Evolutionary conservation across 768 basidiomycete genomes (phyloP).

Genomic region (Kwoniella sp.): DNA sequence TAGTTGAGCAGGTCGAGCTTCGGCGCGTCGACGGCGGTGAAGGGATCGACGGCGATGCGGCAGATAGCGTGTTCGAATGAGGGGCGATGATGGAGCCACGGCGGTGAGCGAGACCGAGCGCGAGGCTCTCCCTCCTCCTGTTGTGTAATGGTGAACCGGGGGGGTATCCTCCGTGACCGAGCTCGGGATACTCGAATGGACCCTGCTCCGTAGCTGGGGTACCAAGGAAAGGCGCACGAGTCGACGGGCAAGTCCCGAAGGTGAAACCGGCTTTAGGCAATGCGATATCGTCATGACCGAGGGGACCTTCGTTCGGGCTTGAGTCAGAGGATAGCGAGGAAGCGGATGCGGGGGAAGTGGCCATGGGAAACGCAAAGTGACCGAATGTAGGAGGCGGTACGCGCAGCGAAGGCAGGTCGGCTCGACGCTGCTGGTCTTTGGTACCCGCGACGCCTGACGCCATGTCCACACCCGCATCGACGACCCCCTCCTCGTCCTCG

Average conservation of each 20-base stretch:
- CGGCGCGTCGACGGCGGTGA: slow-evolving; percentile 23
- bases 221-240: slow-evolving; percentile 18
- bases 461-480: not conserved
- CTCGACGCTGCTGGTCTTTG: not conserved
- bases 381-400: slow-evolving; percentile 4
- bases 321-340: slow-evolving; percentile 3
- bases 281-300: slow-evolving; percentile 5
- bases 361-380: slow-evolving; percentile 1
- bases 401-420: not conserved
- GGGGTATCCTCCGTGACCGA: too few species aligned
- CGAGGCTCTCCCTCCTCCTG: slow-evolving; percentile 1
- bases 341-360: slow-evolving; percentile 4
- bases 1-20: slow-evolving; percentile 31
- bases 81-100: slow-evolving; percentile 7
- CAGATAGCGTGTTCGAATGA: not conserved
- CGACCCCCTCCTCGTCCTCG: slow-evolving; percentile 1
- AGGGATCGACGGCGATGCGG: not conserved
- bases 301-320: slow-evolving; percentile 3
- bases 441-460: not conserved
- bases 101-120: slow-evolving; percentile 7
- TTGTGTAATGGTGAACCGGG: not conserved
- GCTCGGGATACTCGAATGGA: slow-evolving; percentile 43
- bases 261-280: slow-evolving; percentile 20
- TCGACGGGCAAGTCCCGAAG: slow-evolving; percentile 35
- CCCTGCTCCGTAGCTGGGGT: slow-evolving; percentile 45